Conservation (phyloP, 345 rosid species). For the Aurinia saxatilis region DNA sequence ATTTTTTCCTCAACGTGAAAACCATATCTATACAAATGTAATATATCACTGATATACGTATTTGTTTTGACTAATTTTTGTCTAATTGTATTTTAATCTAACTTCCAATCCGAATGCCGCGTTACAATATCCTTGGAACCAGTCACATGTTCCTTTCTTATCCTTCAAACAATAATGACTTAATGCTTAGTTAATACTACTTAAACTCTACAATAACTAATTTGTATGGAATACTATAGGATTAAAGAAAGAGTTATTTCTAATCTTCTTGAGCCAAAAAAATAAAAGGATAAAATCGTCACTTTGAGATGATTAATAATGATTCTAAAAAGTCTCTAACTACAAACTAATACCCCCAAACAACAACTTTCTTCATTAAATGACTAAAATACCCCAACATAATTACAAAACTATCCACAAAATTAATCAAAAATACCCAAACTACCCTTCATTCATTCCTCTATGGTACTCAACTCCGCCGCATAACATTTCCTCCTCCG, state of each 20-base stretch:
- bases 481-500: constrained; percentile 36
- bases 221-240: too few relatives aligned
- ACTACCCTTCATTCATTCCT: constrained; percentile 56
- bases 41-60: not conserved
- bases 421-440: constrained; percentile 20
- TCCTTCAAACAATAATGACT: constrained; percentile 2
- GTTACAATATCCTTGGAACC: constrained; percentile 21
- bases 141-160: constrained; percentile 21
- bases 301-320: constrained; percentile 3
- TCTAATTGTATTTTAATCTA: constrained; percentile 13
- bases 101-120: constrained; percentile 11
- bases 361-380: constrained; percentile 13
- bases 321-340: not conserved
- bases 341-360: not conserved
- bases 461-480: constrained; percentile 63
- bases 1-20: not conserved
- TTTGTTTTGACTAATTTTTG: not conserved
- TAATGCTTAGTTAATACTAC: too few relatives aligned
- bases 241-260: not conserved
- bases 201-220: too few relatives aligned
- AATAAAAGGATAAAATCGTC: constrained; percentile 42
- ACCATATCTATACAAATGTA: not conserved
- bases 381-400: constrained; percentile 15
- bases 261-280: not conserved
- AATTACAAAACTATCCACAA: constrained; percentile 23